A percentile compares a stretch with the other conserved stretches of the same genome.
These are phyloP conservation scores for Colletotrichum tamarilloi DNA, from an alignment of 2,329 filamentous ascomycete species.

Conservation along the genomic window DNA sequence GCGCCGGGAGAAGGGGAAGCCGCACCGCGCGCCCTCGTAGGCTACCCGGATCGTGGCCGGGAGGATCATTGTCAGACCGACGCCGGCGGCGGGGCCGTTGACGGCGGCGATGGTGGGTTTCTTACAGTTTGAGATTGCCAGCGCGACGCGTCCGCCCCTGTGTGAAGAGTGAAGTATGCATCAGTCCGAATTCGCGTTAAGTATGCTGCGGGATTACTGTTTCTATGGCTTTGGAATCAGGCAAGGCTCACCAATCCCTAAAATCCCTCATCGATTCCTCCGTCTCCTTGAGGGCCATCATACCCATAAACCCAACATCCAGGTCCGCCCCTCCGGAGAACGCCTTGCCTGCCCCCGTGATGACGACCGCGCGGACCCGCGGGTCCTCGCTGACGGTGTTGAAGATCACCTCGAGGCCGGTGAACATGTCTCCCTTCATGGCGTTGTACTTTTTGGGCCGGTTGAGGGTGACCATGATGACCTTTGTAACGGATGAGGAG, in stretches of 20 bases:
- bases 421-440: slow-evolving; percentile 73
- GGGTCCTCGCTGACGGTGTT: slow-evolving; percentile 2
- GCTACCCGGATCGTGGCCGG: slow-evolving; percentile 64
- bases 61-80: slow-evolving; percentile 71
- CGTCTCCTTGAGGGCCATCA: not conserved
- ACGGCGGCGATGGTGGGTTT: slow-evolving; percentile 70
- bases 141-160: slow-evolving; percentile 62
- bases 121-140: slow-evolving; percentile 65
- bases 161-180: slow-evolving; percentile 42
- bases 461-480: slow-evolving; percentile 73
- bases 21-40: slow-evolving; percentile 71
- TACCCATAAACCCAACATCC: not conserved
- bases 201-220: not conserved
- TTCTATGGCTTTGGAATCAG: not conserved
- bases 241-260: not conserved
- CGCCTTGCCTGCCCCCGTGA: not conserved
- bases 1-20: slow-evolving; percentile 79
- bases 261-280: not conserved
- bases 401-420: slow-evolving; percentile 67
- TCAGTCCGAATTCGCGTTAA: not conserved
- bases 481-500: slow-evolving; percentile 66
- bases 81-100: slow-evolving; percentile 68
- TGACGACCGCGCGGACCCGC: not conserved
- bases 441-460: slow-evolving; percentile 76
- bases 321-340: not conserved